Percentiles rank a stretch among this genome's conserved stretches.
These are phyloP conservation scores for Gautieria morchelliformis DNA, from an alignment of 768 basidiomycete genomes.

Conservation along the genomic window DNA sequence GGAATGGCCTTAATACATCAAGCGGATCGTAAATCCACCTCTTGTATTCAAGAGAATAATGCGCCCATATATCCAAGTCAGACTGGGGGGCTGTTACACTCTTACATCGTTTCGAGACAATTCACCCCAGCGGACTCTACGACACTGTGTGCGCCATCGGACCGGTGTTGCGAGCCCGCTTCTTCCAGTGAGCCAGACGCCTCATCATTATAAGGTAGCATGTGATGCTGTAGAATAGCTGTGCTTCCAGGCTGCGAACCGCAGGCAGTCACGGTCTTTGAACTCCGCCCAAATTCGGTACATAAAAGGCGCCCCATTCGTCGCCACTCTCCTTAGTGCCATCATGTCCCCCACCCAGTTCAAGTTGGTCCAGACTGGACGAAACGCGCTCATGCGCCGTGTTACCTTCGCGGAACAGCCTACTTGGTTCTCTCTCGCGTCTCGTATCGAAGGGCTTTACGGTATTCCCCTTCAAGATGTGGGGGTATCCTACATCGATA, in stretches of 20 bases:
- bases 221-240: no score
- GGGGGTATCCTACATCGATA: conserved; percentile 63
- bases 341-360: conserved; percentile 45
- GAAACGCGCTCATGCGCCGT: conserved; percentile 50
- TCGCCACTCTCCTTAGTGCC: conserved; percentile 6
- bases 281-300: not conserved
- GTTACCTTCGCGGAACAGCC: conserved; percentile 43
- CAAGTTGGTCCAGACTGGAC: conserved; percentile 45
- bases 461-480: conserved; percentile 47
- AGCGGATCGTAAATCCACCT: no score
- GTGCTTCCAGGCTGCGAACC: not conserved
- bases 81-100: no score
- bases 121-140: no score
- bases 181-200: no score
- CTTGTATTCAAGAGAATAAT: no score
- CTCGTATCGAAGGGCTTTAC: conserved; percentile 46
- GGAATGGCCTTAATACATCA: no score
- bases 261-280: not conserved
- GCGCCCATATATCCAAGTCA: no score
- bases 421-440: conserved; percentile 46
- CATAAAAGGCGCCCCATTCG: not conserved
- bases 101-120: no score
- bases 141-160: no score
- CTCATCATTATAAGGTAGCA: no score
- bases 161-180: no score